phyloP scores from a whole-genome alignment of 2,329 filamentous ascomycete genomes.

The Escovopsis sp. region DNA sequence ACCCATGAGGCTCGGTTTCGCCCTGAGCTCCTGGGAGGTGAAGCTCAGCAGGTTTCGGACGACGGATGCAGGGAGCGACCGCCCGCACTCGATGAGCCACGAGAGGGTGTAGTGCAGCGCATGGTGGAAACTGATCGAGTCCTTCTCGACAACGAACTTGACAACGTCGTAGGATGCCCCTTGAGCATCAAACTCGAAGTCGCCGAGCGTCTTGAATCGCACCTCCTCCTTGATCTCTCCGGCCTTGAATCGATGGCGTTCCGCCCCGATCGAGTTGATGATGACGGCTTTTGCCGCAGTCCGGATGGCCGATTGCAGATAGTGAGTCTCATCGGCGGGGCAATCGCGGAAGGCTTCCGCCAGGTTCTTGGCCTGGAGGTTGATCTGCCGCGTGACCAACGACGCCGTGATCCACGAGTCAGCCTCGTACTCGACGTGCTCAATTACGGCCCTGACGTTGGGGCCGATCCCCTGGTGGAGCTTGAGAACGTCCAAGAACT shows the following conservation, averaged over 20 bases:
- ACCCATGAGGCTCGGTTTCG: slow-evolving; percentile 48
- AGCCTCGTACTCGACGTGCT: slow-evolving; percentile 96
- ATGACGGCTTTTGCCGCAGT: slow-evolving; percentile 73
- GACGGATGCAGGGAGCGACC: slow-evolving; percentile 53
- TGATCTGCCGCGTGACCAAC: slow-evolving; percentile 87
- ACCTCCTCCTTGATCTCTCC: slow-evolving; percentile 80
- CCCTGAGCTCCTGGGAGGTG: slow-evolving; percentile 53
- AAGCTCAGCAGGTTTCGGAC: slow-evolving; percentile 58
- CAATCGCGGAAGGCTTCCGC: slow-evolving; percentile 70
- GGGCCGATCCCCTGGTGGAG: slow-evolving; percentile 95
- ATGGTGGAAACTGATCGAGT: slow-evolving; percentile 94
- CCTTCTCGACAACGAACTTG: slow-evolving; percentile 74
- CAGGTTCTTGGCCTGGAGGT: slow-evolving; percentile 77
- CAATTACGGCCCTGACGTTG: slow-evolving; percentile 76
- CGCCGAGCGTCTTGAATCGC: slow-evolving; percentile 60
- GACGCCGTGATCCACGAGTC: slow-evolving; percentile 97
- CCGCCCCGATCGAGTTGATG: slow-evolving; percentile 76
- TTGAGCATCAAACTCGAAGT: slow-evolving; percentile 65
- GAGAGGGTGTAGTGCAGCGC: slow-evolving; percentile 91
- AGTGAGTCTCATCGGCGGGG: slow-evolving; percentile 46
- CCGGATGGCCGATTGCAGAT: slow-evolving; percentile 57
- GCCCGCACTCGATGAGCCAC: slow-evolving; percentile 85
- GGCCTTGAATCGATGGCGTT: slow-evolving; percentile 70
- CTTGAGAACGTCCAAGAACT: slow-evolving; percentile 91
- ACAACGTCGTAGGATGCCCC: slow-evolving; percentile 52